Evolutionary conservation across 257 asterid genomes (phyloP), one percentile per base, ranked within the genome.

Genomic region (Scutellaria minor): DNA sequence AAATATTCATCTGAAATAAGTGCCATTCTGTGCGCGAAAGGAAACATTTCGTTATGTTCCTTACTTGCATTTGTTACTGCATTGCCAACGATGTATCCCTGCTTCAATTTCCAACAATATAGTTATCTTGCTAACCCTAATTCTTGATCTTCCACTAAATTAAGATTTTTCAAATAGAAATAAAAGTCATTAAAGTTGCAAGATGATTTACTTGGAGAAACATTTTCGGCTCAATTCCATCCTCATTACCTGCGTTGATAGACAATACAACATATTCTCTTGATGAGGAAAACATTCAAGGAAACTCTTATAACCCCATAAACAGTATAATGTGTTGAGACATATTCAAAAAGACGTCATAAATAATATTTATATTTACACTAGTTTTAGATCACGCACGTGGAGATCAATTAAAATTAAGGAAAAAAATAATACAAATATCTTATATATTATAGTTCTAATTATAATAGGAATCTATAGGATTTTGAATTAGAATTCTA

Each of bases 51-150:
- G 20, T 84, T 86, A 0, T 0, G 0, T 58, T 86, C 90, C 62
- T 40, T 59, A 6, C 9, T 14, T 0, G 0, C 0, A 47, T 70
- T 40, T 0, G 76, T 79, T 5, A 5, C 0, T 7, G 92, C 42
- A 77, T 86, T 88, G 6, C 88, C 90, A 11, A 81, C n/a, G 0
- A 74, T 44, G 75, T 84, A 88, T n/a, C 89, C 95, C 85, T 85
- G 75, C 0, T 67, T 24, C 48, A 47, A 55, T 48, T 68, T 64
- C 53, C 3, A 48, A 24, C 27, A 35, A 37, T 13, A 59, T 52
- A 0, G 14, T 37, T 31, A 41, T 7, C 9, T 22, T 42, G 27
- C 27, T 24, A 24, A 2, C 27, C 27, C 27, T 24, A 24, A 24
- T 24, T 24, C 27, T 24, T 24, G 27, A 24, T 24, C 27, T 24